Evolutionary conservation across 1,284 basidiomycete species (phyloP), one percentile per base, ranked within the genome.

Genomic region (Hymenochaete sp.): DNA sequence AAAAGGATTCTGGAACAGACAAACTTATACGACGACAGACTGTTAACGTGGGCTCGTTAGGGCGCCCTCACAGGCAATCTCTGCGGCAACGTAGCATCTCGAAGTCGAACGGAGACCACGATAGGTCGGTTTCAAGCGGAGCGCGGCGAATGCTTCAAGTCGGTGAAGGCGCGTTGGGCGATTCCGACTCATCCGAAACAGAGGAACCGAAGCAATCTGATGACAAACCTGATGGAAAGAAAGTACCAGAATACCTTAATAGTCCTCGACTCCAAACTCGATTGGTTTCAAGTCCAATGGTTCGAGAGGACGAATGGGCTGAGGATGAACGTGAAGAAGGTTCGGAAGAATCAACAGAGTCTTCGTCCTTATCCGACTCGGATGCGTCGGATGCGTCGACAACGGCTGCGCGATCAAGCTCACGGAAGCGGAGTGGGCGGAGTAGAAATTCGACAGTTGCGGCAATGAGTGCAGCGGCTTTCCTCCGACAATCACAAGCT

Each of bases 121-220:
- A 39, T 27, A 21, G 22, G 16, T 44, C 36, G 24, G 28, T 32
- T n/a, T 36, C 42, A 7, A 56, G 56, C 47, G 52, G 56, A 14
- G 60, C 53, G 38, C 52, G 49, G 25, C 77, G 67, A 47, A 60
- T 74, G 26, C 65, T 73, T 2, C 74, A 84, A 53, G 73, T 82
- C 2, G 85, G 84, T 9, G 84, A 86, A 55, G 83, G 85, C 18
- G 80, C 80, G 2, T 61, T 88, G 8, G 79, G 82, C 51, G 82
- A 85, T 56, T 85, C 81, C 0, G 82, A 85, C 60, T 81, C 79
- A 1, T 71, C 67, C 14, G n/a, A 35, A 69, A 47, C n/a, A 40
- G 36, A 26, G 38, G 28, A 32, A 36, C 26, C n/a, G 38, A 19
- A 8, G 7, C 31, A n/a, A 35, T 8, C 13, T 31, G 47, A 33